Evolutionary conservation across 2,329 filamentous ascomycete species (phyloP), one percentile per base, ranked within the genome.

Genomic region (Fusarium mexicanum): DNA sequence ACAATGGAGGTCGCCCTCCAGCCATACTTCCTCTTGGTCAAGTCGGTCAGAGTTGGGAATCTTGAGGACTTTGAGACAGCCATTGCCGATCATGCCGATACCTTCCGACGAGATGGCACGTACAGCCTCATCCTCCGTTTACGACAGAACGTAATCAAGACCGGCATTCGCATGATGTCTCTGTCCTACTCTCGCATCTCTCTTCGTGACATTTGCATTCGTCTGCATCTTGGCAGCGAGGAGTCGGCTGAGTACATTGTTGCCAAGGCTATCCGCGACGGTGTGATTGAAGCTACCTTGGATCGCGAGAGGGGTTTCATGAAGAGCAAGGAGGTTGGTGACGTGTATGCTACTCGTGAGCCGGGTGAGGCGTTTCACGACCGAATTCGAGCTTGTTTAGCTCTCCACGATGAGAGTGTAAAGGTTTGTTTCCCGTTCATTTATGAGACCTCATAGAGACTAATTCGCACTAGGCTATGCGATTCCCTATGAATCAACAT

Each of bases 401-500:
- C 92, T 64, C 89, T 99, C 73, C 95, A 98, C 80, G 96, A 99
- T 79, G 96, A 99, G 86, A 98, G 96, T 81, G 95, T 99, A 80
- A 98, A 98, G 93, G 94, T 95, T 72, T 68, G 74, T 57, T 47
- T 55, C 31, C 51, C 29, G n/a, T 33, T 16, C n/a, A 33, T n/a
- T 22, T 24, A 11, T 14, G 7, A 50, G 24, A 50, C 35, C 4
- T 20, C 20, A 48, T 37, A 14, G 33, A 64, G 72, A 59, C 79
- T 80, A 69, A 79, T 20, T 22, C 26, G 13, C 46, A 61, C 26
- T 59, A 96, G 94, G 96, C 96, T 33, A 99, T 99, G 96, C 91
- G 96, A 63, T 99, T 98, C 85, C 96, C 96, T 6, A 98, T 98
- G 96, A 98, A 99, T 86, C 96, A 98, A 84, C 96, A 99, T 85